Evolutionary conservation across 768 basidiomycete species (phyloP).

Genomic region (Russula abietina): DNA sequence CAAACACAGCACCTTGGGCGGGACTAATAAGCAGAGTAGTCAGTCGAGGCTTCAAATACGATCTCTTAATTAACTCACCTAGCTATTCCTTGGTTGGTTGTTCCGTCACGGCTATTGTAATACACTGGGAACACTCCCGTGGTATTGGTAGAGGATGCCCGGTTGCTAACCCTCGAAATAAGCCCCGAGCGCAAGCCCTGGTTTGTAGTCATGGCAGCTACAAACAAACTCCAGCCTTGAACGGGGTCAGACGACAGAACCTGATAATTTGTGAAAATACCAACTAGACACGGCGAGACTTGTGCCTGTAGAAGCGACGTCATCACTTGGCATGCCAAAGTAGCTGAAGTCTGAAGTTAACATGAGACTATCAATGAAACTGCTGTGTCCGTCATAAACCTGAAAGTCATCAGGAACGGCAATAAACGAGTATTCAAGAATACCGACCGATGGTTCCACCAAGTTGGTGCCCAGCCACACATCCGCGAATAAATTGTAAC

Average conservation of each 20-base stretch:
- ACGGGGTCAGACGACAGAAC: not conserved
- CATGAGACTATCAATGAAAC: not conserved
- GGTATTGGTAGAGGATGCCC: slow-evolving; percentile 9
- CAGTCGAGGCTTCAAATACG: not conserved
- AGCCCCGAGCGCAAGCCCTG: not conserved
- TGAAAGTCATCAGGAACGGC: not conserved
- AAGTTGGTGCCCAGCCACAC: slow-evolving; percentile 49
- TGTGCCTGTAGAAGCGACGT: not conserved
- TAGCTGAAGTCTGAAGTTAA: not conserved
- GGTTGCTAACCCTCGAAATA: slow-evolving; percentile 12
- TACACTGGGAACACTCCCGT: slow-evolving; percentile 11
- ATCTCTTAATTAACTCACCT: slow-evolving; percentile 10
- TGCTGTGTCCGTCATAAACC: slow-evolving; percentile 14
- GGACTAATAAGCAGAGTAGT: slow-evolving; percentile 16
- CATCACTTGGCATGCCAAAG: slow-evolving; percentile 19
- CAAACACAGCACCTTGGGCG: slow-evolving; percentile 27
- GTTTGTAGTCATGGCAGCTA: slow-evolving; percentile 14
- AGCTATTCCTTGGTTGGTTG: slow-evolving; percentile 3
- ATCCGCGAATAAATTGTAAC: slow-evolving; percentile 61
- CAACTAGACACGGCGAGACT: not conserved
- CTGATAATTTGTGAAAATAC: not conserved
- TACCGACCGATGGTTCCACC: slow-evolving; percentile 33
- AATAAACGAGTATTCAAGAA: not conserved
- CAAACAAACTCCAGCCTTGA: slow-evolving; percentile 17
- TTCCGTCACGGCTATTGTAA: slow-evolving; percentile 5